Evolutionary conservation across 2,329 filamentous ascomycete genomes (phyloP), one percentile per base, ranked within the genome.

Genomic region (Cladophialophora chaetospira): DNA sequence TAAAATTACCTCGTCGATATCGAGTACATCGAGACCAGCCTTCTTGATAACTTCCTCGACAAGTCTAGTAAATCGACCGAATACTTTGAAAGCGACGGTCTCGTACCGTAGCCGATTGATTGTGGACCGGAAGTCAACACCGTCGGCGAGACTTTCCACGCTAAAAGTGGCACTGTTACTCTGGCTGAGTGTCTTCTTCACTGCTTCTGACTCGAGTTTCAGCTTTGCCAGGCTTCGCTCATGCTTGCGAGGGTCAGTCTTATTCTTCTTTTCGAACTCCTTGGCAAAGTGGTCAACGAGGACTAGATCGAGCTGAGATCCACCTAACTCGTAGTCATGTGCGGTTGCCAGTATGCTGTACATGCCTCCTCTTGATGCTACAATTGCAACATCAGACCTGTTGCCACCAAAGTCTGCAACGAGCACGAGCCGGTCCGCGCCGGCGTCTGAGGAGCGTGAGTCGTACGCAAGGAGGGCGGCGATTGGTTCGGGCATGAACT

Each of bases 241-340:
- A 71, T 94, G 90, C 70, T 87, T 82, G 66, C 92, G 84, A 19
- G 94, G 94, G 74, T 97, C 94, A 56, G 84, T 84, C 78, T 87
- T 88, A 83, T 97, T 85, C 82, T 96, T 96, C 84, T 99, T 97
- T 70, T 94, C 83, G 78, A 99, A 99, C 76, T 99, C 94, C 82
- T 99, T 99, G 67, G 93, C 89, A 67, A 97, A 97, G 80, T 97
- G 88, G 72, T 99, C 93, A 72, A 96, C 89, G 57, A 99, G 82
- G 47, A 93, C 88, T 72, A 94, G 84, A 78, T 99, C 94, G 55
- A 99, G 82, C 65, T 91, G 86, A 31, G 85, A 82, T 69, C 94
- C 94, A 55, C 89, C 87, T 66, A 93, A 89, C 70, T 97, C 92
- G 76, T 96, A 97, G 79, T 99, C 94, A 78, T 97, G 94, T 26